Base-by-base conservation (phyloP, 805 yeast species). In the Saccharomycopsis guyanensis region DNA sequence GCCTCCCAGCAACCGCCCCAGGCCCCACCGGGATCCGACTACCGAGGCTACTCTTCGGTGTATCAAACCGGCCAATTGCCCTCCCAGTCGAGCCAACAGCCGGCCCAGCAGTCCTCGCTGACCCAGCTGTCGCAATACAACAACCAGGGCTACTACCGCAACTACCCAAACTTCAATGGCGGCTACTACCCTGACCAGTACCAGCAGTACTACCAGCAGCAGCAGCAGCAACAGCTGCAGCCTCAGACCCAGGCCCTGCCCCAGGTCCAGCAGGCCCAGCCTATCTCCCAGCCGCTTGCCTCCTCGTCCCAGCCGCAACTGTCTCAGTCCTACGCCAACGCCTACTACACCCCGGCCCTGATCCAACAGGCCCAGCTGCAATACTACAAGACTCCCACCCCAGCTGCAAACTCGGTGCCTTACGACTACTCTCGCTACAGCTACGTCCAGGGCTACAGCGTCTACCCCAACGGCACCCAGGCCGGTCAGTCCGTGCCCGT, bases 151-250 rank as follows among this genome's bases (percentile, higher is more conserved):
- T 33, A 33, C 37, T 33, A 33, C 20, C 20, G 41, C 16, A 15
- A n/a, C 23, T 31, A 6, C 10, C 29, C 6, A 10, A 25, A 10
- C 29, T 25, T 25, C 7, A 32, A 18, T 31, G 41, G 43, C 20
- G 40, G 37, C 4, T 43, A 43, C 37, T 43, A 43, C 32, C 37
- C 46, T 7, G 46, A 43, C 13, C 40, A 44, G 10, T 42, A 45
- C 15, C 53, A 50, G 23, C 47, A 38, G 22, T 55, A 49, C 15
- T 49, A 42, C 33, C 52, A 51, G 27, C 57, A 53, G 24, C 57
- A 50, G 41, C 55, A 46, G n/a, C 59, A 54, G 31, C 48, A 34
- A 27, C 44, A 39, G 34, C 33, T 24, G 32, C 43, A 5, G 39
- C 45, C 37, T 16, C 47, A 23, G 38, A 53, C 18, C 37, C 54